These are phyloP conservation scores for Aspergillus amoenus DNA, from an alignment of 2,329 filamentous ascomycete species.

Conservation along the genomic window DNA sequence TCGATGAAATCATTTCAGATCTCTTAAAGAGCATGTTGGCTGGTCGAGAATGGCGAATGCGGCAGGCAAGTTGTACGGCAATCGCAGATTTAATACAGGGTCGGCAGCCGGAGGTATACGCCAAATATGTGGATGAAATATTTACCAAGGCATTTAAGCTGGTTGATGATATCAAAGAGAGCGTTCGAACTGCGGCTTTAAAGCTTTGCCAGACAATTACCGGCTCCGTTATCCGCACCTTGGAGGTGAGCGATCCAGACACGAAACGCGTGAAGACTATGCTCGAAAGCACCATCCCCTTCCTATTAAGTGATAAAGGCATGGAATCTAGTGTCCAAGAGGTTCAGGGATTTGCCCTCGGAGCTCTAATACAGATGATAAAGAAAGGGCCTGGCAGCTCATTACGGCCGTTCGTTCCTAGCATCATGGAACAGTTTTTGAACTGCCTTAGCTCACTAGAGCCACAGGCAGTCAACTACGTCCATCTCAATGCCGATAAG, in stretches of 20 bases:
- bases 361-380: conserved; percentile 81
- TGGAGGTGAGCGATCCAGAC: conserved; percentile 70
- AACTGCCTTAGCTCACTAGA: conserved; percentile 84
- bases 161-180: conserved; percentile 92
- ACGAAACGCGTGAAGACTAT: conserved; percentile 71
- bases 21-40: conserved; percentile 75
- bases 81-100: conserved; percentile 86
- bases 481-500: conserved; percentile 82
- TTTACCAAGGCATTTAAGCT: conserved; percentile 87
- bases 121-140: conserved; percentile 78
- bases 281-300: conserved; percentile 84
- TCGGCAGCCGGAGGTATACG: conserved; percentile 72
- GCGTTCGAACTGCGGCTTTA: conserved; percentile 77
- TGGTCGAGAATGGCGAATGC: conserved; percentile 88
- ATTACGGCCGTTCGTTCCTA: conserved; percentile 76
- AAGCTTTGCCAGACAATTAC: conserved; percentile 81
- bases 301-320: conserved; percentile 83
- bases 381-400: conserved; percentile 79
- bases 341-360: conserved; percentile 78
- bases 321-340: conserved; percentile 87
- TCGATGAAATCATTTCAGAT: conserved; percentile 86
- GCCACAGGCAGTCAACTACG: conserved; percentile 84
- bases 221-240: conserved; percentile 77
- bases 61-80: conserved; percentile 88
- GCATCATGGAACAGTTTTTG: conserved; percentile 77